phyloP scores from a whole-genome alignment of 495 filamentous ascomycete genomes.

The Podospora conica region DNA sequence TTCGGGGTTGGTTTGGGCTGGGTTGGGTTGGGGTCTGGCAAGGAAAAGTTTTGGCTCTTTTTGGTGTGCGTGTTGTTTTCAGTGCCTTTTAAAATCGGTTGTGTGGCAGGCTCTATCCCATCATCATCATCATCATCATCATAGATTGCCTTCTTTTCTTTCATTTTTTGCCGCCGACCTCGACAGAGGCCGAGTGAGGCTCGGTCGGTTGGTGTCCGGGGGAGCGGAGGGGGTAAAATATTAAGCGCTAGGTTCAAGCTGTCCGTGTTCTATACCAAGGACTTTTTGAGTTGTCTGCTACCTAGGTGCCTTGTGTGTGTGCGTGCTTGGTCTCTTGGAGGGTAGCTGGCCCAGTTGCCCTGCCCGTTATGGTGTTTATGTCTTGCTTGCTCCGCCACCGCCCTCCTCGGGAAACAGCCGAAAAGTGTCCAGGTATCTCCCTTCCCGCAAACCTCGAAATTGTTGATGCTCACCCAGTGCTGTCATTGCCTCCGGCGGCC shows the following conservation, averaged over 20 bases:
- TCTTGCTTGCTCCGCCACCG: background rate
- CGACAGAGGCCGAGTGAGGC: background rate
- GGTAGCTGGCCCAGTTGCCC: background rate
- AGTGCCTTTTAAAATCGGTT: background rate
- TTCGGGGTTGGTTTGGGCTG: background rate
- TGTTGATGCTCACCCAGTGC: background rate
- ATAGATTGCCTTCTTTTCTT: background rate
- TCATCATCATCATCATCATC: background rate
- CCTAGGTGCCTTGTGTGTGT: background rate
- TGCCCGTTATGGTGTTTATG: background rate
- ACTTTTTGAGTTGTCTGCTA: too few species aligned
- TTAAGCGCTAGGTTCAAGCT: background rate
- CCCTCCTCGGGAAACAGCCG: background rate
- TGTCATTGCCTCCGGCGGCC: background rate
- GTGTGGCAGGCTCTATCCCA: background rate
- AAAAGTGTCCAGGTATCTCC: too few species aligned
- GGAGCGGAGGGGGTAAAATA: background rate
- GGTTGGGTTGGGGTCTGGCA: background rate
- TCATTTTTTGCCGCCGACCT: background rate
- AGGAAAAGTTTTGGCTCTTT: background rate
- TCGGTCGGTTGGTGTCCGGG: background rate
- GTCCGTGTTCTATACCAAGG: too few species aligned
- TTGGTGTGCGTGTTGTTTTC: background rate
- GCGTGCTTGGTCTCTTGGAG: background rate
- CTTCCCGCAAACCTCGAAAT: background rate